Base-by-base conservation (phyloP, 805 yeast species). In the Ogataea pini region DNA sequence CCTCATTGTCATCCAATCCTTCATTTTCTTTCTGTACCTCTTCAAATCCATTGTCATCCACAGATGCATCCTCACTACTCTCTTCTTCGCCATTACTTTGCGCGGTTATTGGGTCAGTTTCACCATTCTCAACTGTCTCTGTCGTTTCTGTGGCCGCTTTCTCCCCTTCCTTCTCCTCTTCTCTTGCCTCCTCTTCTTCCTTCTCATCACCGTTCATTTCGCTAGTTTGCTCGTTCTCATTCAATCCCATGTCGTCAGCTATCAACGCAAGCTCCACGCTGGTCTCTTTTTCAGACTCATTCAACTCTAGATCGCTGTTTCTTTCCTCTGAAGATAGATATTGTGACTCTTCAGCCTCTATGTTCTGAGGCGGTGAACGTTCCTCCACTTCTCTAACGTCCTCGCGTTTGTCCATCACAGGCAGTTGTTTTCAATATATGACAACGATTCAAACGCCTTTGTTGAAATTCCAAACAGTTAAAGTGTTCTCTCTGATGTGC, bases 171-270 rank as follows among this genome's bases (percentile, higher is more conserved):
- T 28, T 10, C 9, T 28, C 32, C 32, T 28, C n/a, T 28, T n/a
- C 32, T 7, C 9, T 5, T 28, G 4, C 9, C 32, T 28, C n/a
- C 14, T 28, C 14, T 28, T 28, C 32, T 28, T 10, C 32, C 14
- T 28, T 10, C 13, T n/a, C 9, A 5, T 28, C 32, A 5, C 14
- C 32, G 6, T 28, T n/a, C 32, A n/a, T 5, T 5, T 10, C 32
- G n/a, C 14, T n/a, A 28, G 14, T 28, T 28, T n/a, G 51, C 73
- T 72, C 44, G 69, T 74, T 47, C 45, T 38, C 42, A 14, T 19
- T 27, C 32, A n/a, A 13, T 18, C 25, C 32, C 42, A 16, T 22
- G 37, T 17, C 10, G 3, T 9, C 37, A 14, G n/a, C 37, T 34
- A 12, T 18, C 24, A 13, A 34, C 3, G 17, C 37, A 10, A 9